Base-by-base conservation (phyloP, 2,329 filamentous ascomycete species). In the Arthrobotrys megalospora region DNA sequence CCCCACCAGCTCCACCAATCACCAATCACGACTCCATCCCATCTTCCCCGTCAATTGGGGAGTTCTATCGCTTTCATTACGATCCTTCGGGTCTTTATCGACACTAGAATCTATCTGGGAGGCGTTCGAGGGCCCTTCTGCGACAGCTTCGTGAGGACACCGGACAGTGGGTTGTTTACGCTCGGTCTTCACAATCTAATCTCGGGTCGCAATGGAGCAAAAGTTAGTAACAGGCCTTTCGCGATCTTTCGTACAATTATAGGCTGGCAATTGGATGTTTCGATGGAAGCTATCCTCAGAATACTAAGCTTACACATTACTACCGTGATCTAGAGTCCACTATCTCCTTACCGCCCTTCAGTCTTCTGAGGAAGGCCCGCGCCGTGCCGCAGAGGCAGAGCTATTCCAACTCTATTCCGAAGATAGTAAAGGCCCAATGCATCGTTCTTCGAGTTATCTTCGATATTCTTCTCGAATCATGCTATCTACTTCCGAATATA, bases 271-370 rank as follows among this genome's bases (percentile, higher is more conserved):
- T 47, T 55, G 16, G 67, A 34, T 14, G 3, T 32, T 53, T 58
- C 55, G 36, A 24, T 72, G 28, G 4, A 19, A 1, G 14, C 10
- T 52, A 32, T 65, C 36, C 11, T 6, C 11, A 1, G 28, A 28
- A 45, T 41, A 6, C 36, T 50, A 32, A 38, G 38, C 64, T 69
- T 45, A 72, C 66, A 52, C 7, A 14, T 24, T 19, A 2, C n/a
- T 45, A 19, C 10, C 41, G 19, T 28, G 19, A 8, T 63, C 12
- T 38, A 82, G 81, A 87, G 90, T 99, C 85, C 91, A 96, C 82
- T 91, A 91, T 85, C 89, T 98, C 84, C 91, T 99, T 80, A 90
- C 91, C 82, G 93, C 94, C 85, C 97, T 94, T 62, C 93, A 97
- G 86, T 91, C 91, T 80, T 83, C 92, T 78, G 89, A 91, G 76